phyloP scores from a whole-genome alignment of 768 basidiomycete genomes.

The Lentinula sp. region DNA sequence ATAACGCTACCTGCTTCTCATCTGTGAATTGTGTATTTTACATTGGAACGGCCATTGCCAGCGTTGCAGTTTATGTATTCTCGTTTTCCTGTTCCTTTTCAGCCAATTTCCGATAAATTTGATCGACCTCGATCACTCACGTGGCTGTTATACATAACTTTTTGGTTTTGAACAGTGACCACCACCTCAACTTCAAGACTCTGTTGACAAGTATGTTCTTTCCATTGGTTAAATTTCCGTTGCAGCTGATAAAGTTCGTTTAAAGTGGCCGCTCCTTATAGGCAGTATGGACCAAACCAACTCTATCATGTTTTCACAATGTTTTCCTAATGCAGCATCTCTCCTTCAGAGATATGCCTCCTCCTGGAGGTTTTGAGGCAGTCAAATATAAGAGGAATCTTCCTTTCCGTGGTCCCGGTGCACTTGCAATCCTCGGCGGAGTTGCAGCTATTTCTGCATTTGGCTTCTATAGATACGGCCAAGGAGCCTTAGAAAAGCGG shows the following conservation, averaged over 20 bases:
- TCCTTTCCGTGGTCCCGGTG: constrained; percentile 82
- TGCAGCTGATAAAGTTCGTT: background rate
- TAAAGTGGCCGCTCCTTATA: constrained; percentile 1
- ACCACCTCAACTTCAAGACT: background rate
- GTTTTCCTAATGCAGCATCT: background rate
- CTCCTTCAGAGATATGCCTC: constrained; percentile 72
- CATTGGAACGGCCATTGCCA: background rate
- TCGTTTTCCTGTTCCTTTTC: background rate
- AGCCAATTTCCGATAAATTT: background rate
- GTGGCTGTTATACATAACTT: background rate
- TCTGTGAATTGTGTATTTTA: background rate
- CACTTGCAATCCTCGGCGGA: constrained; percentile 73
- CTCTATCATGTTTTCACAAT: background rate
- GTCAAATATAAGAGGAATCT: constrained; percentile 96
- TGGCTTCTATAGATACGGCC: constrained; percentile 89
- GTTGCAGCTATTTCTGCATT: constrained; percentile 81
- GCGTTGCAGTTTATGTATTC: background rate
- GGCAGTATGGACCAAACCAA: constrained; percentile 4
- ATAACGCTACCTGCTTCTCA: background rate
- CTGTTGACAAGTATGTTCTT: background rate
- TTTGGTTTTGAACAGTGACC: background rate
- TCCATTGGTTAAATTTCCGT: constrained; percentile 5
- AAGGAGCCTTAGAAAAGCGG: constrained; percentile 91
- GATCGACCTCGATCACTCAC: background rate
- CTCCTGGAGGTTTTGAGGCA: constrained; percentile 85